Percentiles rank a stretch among this genome's conserved stretches.
Conservation (phyloP, 257 asterid species). For the Cynanchum wilfordii region DNA sequence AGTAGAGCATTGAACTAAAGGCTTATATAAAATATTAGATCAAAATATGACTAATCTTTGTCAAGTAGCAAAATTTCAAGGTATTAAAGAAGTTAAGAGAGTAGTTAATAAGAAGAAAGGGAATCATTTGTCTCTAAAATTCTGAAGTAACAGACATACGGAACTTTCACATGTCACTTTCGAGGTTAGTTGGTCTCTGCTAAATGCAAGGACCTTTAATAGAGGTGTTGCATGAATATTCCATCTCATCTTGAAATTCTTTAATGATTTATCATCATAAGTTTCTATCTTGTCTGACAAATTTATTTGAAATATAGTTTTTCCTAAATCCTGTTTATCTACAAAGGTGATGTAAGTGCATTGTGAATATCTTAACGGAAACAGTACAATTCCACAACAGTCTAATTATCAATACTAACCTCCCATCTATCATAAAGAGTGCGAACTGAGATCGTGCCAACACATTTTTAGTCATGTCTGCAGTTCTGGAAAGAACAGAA, state of each 20-base stretch:
- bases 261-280: background rate
- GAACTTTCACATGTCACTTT: background rate
- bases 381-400: background rate
- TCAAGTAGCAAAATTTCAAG: background rate
- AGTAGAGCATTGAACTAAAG: constrained; percentile 9
- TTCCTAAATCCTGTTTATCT: background rate
- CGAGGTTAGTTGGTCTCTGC: background rate
- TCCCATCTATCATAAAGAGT: constrained; percentile 80
- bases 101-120: background rate
- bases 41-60: background rate
- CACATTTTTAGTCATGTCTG: constrained; percentile 81
- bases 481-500: constrained; percentile 90
- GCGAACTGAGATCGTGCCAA: constrained; percentile 61
- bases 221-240: background rate
- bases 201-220: background rate
- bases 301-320: background rate
- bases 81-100: background rate
- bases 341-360: constrained; percentile 8
- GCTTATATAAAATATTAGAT: background rate
- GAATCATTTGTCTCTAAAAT: background rate
- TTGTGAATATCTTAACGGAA: background rate
- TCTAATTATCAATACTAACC: constrained; percentile 36
- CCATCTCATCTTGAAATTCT: background rate
- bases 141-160: background rate
- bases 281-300: background rate